Evolutionary conservation across 164 flowering plant genomes (phyloP), one percentile per base, ranked within the genome.

Genomic region (Tetrastigma voinierianum): DNA sequence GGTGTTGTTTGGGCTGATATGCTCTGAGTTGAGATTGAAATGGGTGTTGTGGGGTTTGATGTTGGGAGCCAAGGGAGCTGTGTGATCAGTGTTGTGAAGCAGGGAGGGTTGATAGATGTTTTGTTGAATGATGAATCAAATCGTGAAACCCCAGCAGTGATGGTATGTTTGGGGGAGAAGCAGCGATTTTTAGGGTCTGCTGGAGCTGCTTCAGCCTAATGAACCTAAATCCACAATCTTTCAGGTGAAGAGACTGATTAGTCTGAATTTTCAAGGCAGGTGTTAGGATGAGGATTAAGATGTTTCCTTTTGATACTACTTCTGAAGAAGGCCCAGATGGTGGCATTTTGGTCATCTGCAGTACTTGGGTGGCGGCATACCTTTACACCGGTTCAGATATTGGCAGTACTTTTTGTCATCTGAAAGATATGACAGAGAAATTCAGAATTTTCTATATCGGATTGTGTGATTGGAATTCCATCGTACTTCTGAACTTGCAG

Each of bases 41-140:
- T 94, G 98, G 88, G 90, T 73, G 91, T 87, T 60, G 72, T 91
- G 63, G 98, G 98, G 19, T 90, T 94, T 65, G 98, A 95, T 73
- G 78, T 92, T 43, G 98, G 97, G 17, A 92, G n/a, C n/a, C n/a
- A 95, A 56, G 97, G 89, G 80, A 95, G 82, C 67, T 92, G 96
- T 64, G 96, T 95, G 6, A 79, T 95, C 61, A 91, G 84, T 0
- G 91, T 72, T 45, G 92, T 82, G 24, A 90, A 84, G 81, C 87
- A 90, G 59, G 71, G 96, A 9, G 97, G 97, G 0, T n/a, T n/a
- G n/a, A 82, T 95, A 53, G 99, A 95, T 67, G 96, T 95, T 40
- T 55, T 95, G 61, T 71, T 95, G 72, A 95, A 95, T 59, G 97
- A 95, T 68, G 99, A 95, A 70, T 95, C 99, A 0, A 86, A 95